Base-by-base conservation (phyloP, 768 basidiomycete genomes). In the Podaxis pistillaris region DNA sequence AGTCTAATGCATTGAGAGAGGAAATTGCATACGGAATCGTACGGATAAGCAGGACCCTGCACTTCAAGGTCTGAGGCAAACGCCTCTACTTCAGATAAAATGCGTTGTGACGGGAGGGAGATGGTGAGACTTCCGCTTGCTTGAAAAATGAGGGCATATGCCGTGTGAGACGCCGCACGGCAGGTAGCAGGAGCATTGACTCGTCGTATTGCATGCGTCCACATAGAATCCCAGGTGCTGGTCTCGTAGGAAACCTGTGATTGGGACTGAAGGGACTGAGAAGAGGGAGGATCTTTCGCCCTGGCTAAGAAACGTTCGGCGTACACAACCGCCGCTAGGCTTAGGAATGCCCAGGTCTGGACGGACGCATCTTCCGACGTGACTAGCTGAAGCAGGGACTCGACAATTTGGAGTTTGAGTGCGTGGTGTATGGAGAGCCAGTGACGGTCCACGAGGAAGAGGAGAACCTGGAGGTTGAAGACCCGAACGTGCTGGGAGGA, bases 11-110 rank as follows among this genome's bases (percentile, higher is more conserved):
- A 89, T 28, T 83, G 77, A 4, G 83, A 76, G 51, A 98, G 79
- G 70, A 98, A 94, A 61, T 80, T 78, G 78, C 96, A 97, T 41
- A 96, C 93, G 0, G 96, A 87, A 70, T 99, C 97, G 68, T 83
- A 91, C 0, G 95, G 94, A 68, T 85, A 88, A 13, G 86, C 77
- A 1, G 96, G 95, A 0, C 95, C 96, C 74, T 98, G 96, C 15
- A 97, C 83, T 65, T 93, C 90, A 62, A 99, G 78, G 65, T 96
- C 93, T 64, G 88, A 89, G 1, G 87, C 83, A 52, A 98, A 77
- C 0, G 81, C 78, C 70, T 94, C 94, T 53, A 98, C 86, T 70
- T 96, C 94, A 2, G 75, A 68, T 13, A 91, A 78, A 50, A 90
- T 75, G 13, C 82, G 83, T 40, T 86, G 84, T 13, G 84, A 74